Evolutionary conservation across 2,329 filamentous ascomycete genomes (phyloP), one percentile per base, ranked within the genome.

Genomic region (Fusarium scirpi): DNA sequence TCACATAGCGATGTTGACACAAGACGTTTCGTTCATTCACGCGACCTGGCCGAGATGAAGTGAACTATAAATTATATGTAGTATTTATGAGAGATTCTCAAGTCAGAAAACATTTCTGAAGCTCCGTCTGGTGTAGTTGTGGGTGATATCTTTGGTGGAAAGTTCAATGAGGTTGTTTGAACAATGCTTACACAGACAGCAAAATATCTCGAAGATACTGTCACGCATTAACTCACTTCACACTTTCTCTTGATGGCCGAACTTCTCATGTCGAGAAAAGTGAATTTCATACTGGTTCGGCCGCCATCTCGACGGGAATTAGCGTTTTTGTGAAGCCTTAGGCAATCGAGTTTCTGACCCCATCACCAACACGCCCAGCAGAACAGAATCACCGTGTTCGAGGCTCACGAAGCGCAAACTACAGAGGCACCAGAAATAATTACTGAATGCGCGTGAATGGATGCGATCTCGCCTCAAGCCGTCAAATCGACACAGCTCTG

Each of bases 91-190:
- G 10, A 6, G n/a, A 11, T 6, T 4, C 9, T 11, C 5, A 11
- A 12, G 34, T 18, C 9, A 11, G 1, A 38, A n/a, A 6, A 38
- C 4, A 2, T 4, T 2, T n/a, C 34, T 4, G 5, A 11, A 18
- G 9, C 3, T 38, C 5, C 10, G 0, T 9, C 9, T 6, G 16
- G 6, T 4, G 16, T 4, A 18, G 16, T 11, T 18, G 8, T 18
- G 32, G 16, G 1, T 34, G 8, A 3, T 5, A 18, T 10, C 8
- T 3, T 18, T 5, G 2, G 2, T 4, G 6, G 6, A 6, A 13
- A 13, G 11, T 11, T 30, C 5, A 13, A 6, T 9, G 12, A 30
- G 12, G 32, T 34, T 18, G 16, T 8, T 18, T 10, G 32, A 1
- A 18, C 8, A 4, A 2, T 38, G 16, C 0, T 18, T 9, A 2